A percentile compares a stretch with the other conserved stretches of the same genome.
phyloP scores from a whole-genome alignment of 208 protist species.

The Trypanosomatidae sp. region DNA sequence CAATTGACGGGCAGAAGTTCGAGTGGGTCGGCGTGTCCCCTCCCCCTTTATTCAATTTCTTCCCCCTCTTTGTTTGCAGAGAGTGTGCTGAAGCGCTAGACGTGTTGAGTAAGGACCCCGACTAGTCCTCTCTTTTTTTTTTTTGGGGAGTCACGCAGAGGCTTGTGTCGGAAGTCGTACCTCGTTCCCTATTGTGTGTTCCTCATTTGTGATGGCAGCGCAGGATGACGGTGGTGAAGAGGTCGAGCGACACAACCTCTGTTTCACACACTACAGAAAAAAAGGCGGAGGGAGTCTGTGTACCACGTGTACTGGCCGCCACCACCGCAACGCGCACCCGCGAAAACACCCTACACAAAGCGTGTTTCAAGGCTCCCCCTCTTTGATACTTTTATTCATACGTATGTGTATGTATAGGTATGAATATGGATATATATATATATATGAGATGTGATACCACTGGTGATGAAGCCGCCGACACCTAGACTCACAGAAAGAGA shows the following conservation, averaged over 20 bases:
- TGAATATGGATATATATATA: neutral
- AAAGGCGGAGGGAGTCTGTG: neutral
- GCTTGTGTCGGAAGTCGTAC: neutral
- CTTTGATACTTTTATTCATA: conserved; percentile 1
- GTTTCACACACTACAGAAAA: neutral
- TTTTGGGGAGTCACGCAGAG: neutral
- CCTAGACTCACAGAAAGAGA: neutral
- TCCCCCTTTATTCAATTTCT: conserved; percentile 18
- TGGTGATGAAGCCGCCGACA: neutral
- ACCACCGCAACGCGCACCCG: neutral
- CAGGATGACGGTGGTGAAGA: neutral
- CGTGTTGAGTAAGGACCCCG: neutral
- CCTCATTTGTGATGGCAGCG: conserved; percentile 2
- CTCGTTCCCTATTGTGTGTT: neutral
- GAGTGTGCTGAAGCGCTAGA: neutral
- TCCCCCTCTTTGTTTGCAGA: conserved; percentile 9
- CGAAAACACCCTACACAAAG: neutral
- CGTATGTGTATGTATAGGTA: too few species aligned
- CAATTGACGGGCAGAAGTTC: neutral
- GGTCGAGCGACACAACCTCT: neutral
- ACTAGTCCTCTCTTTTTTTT: neutral
- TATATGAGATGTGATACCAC: neutral
- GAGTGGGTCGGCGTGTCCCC: neutral
- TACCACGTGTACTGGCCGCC: neutral
- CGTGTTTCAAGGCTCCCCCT: neutral